Evolutionary conservation across 805 yeast genomes (phyloP).

Genomic region (Isabelozyma gotoi): DNA sequence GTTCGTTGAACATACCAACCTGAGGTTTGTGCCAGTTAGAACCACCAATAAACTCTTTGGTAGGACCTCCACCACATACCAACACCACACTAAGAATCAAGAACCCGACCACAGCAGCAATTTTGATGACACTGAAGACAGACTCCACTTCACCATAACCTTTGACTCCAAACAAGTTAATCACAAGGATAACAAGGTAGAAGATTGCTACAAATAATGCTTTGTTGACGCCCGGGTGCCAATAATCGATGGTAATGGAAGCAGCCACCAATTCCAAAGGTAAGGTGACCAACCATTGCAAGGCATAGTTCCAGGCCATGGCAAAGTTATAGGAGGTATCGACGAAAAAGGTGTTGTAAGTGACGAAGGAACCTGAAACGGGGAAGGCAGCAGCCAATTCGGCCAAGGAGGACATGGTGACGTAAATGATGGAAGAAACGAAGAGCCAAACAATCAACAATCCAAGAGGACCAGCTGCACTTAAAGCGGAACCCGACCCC

Average conservation of each 20-base stretch:
- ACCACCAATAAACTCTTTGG: slow-evolving; percentile 60
- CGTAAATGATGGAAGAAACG: slow-evolving; percentile 55
- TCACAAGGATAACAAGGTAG: slow-evolving; percentile 46
- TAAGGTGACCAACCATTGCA: slow-evolving; percentile 36
- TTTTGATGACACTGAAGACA: slow-evolving; percentile 52
- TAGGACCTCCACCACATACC: slow-evolving; percentile 58
- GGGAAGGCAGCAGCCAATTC: slow-evolving; percentile 63
- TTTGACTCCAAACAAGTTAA: slow-evolving; percentile 60
- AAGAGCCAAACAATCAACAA: slow-evolving; percentile 56
- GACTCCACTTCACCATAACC: slow-evolving; percentile 75
- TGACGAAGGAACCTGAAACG: slow-evolving; percentile 61
- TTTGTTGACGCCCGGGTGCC: slow-evolving; percentile 36
- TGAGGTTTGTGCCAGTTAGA: slow-evolving; percentile 54
- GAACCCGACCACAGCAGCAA: slow-evolving; percentile 59
- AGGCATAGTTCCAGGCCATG: slow-evolving; percentile 47
- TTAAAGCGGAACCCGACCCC: slow-evolving; percentile 60
- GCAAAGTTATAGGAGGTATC: slow-evolving; percentile 66
- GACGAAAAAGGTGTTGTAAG: slow-evolving; percentile 59
- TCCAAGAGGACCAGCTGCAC: slow-evolving; percentile 64
- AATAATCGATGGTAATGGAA: slow-evolving; percentile 29
- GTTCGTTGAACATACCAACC: slow-evolving; percentile 47
- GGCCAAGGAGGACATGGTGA: slow-evolving; percentile 61
- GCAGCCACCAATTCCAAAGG: slow-evolving; percentile 39
- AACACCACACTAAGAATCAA: slow-evolving; percentile 54
- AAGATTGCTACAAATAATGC: slow-evolving; percentile 60